phyloP scores from a whole-genome alignment of 306 rosid species.

The Oemleria cerasiformis region DNA sequence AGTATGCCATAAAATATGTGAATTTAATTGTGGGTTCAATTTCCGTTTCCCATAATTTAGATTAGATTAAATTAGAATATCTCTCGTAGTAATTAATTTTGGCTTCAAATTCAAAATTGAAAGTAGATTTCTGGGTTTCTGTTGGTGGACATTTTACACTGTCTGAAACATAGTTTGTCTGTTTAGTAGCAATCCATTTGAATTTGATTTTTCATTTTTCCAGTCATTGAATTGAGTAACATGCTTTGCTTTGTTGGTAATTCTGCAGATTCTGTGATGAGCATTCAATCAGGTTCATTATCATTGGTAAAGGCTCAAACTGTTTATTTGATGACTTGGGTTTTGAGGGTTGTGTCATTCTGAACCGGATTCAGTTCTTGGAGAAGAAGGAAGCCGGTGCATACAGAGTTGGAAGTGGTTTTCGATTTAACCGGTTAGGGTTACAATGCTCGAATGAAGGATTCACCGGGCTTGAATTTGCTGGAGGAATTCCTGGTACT shows the following conservation, averaged over 20 bases:
- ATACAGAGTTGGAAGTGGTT: conserved; percentile 37
- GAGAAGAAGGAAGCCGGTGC: conserved; percentile 17
- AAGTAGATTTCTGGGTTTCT: neutral
- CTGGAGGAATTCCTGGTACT: conserved; percentile 37
- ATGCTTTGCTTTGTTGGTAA: neutral
- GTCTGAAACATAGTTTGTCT: neutral
- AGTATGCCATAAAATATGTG: neutral
- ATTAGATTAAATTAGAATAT: too few species aligned
- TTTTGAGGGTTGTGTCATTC: conserved; percentile 36
- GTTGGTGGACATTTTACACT: neutral
- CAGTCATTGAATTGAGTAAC: neutral
- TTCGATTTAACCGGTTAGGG: conserved; percentile 23
- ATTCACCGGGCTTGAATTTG: conserved; percentile 33
- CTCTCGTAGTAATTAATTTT: too few species aligned
- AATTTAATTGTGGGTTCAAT: conserved; percentile 7
- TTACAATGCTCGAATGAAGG: conserved; percentile 33
- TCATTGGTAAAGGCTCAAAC: conserved; percentile 35
- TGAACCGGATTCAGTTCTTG: conserved; percentile 34
- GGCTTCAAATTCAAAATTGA: too few species aligned
- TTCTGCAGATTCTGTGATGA: conserved; percentile 31
- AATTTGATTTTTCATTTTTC: neutral
- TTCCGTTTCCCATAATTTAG: too few species aligned
- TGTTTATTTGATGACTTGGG: conserved; percentile 35
- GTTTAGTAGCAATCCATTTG: neutral
- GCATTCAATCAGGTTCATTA: conserved; percentile 24